A percentile compares a stretch with the other conserved stretches of the same genome.
Conservation (phyloP, 306 rosid species). For the Potentilla sterilis region DNA sequence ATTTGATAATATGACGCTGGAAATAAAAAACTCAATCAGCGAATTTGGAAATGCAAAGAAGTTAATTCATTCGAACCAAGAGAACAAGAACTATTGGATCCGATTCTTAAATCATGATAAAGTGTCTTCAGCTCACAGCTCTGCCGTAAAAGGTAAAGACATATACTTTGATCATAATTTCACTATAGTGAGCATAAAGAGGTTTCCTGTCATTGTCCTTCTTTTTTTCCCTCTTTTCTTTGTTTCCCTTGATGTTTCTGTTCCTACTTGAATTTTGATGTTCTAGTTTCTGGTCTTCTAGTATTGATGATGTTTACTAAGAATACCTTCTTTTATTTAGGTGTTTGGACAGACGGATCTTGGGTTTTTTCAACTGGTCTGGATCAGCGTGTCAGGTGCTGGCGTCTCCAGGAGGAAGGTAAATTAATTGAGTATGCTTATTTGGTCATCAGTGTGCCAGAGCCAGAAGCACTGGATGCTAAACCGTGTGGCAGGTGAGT, state of each 20-base stretch:
- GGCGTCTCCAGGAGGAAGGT: slow-evolving; percentile 48
- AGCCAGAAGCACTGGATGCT: slow-evolving; percentile 89
- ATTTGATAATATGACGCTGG: slow-evolving; percentile 37
- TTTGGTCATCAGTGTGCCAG: slow-evolving; percentile 80
- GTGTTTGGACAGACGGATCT: slow-evolving; percentile 94
- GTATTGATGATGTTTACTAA: not conserved
- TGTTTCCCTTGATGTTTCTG: not conserved
- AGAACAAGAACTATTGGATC: slow-evolving; percentile 35
- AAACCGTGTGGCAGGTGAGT: slow-evolving; percentile 68
- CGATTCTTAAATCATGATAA: slow-evolving; percentile 46
- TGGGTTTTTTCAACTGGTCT: slow-evolving; percentile 98
- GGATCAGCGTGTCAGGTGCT: slow-evolving; percentile 94
- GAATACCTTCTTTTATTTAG: slow-evolving; percentile 31
- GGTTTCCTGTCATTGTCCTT: not conserved
- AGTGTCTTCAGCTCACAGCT: slow-evolving; percentile 79
- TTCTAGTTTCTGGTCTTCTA: not conserved
- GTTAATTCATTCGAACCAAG: slow-evolving; percentile 28
- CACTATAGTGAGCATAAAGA: not conserved
- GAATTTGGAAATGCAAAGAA: slow-evolving; percentile 33
- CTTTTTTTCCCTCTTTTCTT: not conserved
- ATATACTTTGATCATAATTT: not conserved
- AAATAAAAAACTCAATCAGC: slow-evolving; percentile 18
- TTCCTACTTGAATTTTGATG: not conserved
- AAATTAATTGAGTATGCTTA: slow-evolving; percentile 59
- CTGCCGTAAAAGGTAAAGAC: slow-evolving; percentile 77